Base-by-base conservation (phyloP, 2,329 filamentous ascomycete genomes). In the Colletotrichum sp. region DNA sequence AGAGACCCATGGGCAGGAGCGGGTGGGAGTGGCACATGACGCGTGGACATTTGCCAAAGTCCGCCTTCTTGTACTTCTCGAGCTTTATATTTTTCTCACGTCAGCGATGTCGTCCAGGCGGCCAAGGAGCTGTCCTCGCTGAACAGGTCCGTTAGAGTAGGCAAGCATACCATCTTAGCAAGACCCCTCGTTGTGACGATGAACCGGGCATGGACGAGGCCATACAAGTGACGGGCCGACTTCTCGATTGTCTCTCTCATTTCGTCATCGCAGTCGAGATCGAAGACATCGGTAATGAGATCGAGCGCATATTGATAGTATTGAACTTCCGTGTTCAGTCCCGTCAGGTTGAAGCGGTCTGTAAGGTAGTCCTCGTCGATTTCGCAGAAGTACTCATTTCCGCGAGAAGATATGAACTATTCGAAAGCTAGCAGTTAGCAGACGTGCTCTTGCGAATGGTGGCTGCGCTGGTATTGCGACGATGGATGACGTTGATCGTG, bases 261-360 rank as follows among this genome's bases (percentile, higher is more conserved):
- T 81, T 99, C 96, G 85, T 99, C 97, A 84, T 99, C 96, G 87
- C 97, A 98, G 85, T 99, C 97, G 82, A 99, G 93, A 83, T 99
- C 97, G 86, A 99, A 99, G 65, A 99, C 96, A 82, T 99, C 97
- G 67, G 97, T 99, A 74, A 99, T 95, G 18, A 99, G 92, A 83
- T 99, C 97, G 62, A 99, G 91, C 18, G 97, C 97, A 91, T 99
- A 98, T 86, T 99, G 97, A 83, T 99, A 99, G 89, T 99, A 98
- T 83, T 98, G 95, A 16, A 99, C 97, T 84, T 99, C 97, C 44
- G 95, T 96, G 87, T 99, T 98, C 67, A 99, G 91, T 49, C 97
- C 97, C 1, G 97, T 99, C 77, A 99, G 89, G 87, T 99, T 99
- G 91, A 99, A 99, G 67, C 97, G 93, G 85, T 99, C 97, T 68